Conservation (phyloP, 2,329 filamentous ascomycete genomes). For the Pseudocercospora crystallina region DNA sequence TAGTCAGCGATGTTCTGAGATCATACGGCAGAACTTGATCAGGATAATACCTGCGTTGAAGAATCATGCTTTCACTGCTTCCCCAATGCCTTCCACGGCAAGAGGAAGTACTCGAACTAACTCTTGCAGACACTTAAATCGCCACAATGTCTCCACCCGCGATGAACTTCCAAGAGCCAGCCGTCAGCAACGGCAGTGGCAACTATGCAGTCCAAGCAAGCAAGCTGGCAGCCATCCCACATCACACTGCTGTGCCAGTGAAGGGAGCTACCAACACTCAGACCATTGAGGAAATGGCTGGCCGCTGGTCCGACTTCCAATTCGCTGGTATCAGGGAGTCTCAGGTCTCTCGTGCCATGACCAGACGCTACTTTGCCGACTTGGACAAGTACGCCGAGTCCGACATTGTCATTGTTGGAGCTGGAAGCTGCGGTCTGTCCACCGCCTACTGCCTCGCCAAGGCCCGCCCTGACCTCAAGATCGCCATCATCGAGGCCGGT, state of each 20-base stretch:
- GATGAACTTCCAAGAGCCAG: constrained; percentile 53
- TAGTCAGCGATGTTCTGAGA: constrained; percentile 63
- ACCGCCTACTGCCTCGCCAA: constrained; percentile 82
- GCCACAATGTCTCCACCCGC: constrained; percentile 77
- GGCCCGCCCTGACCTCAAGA: constrained; percentile 83
- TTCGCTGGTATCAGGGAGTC: constrained; percentile 88
- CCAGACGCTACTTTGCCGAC: constrained; percentile 86
- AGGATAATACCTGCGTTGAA: constrained; percentile 96
- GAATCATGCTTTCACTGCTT: constrained; percentile 73
- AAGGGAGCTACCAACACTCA: constrained; percentile 44
- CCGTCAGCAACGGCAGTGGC: constrained; percentile 31
- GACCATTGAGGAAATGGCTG: constrained; percentile 64
- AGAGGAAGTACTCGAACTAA: constrained; percentile 34
- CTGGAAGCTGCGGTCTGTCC: constrained; percentile 82
- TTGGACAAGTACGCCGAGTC: constrained; percentile 86
- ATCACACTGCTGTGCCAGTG: constrained; percentile 34
- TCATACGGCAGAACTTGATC: constrained; percentile 96
- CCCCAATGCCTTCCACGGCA: constrained; percentile 41
- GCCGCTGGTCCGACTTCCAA: constrained; percentile 77
- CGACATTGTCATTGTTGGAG: constrained; percentile 90
- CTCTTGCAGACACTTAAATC: constrained; percentile 25
- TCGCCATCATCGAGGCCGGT: constrained; percentile 84
- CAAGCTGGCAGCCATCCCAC: constrained; percentile 47
- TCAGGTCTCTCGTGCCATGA: constrained; percentile 89
- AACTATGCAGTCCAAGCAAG: constrained; percentile 49